Percentiles rank a stretch among this genome's conserved stretches.
These are phyloP conservation scores for Komagataella populi DNA, from an alignment of 805 yeast genomes.

Conservation along the genomic window DNA sequence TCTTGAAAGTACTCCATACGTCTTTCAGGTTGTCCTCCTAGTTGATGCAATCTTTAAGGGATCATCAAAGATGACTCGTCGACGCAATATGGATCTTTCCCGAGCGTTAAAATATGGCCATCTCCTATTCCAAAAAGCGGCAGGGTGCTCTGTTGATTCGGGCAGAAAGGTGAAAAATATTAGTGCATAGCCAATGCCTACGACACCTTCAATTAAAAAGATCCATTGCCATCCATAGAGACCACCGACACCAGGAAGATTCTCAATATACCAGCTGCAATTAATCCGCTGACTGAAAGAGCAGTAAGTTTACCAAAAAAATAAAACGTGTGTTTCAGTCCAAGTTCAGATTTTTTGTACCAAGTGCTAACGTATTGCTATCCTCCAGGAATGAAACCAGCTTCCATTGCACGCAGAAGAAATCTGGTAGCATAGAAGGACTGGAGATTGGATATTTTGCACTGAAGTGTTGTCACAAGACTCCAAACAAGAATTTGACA, in stretches of 20 bases:
- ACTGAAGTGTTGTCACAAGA: constrained; percentile 19
- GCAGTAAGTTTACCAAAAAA: constrained; percentile 21
- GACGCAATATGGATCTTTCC: constrained; percentile 45
- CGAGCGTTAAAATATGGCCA: constrained; percentile 30
- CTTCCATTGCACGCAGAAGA: constrained; percentile 26
- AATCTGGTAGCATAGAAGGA: constrained; percentile 17
- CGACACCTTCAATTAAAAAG: constrained; percentile 32
- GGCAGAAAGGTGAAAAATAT: constrained; percentile 17
- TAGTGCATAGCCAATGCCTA: constrained; percentile 21
- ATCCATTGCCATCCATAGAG: constrained; percentile 37
- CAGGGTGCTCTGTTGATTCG: constrained; percentile 20
- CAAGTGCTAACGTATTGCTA: constrained; percentile 23
- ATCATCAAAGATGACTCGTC: constrained; percentile 47
- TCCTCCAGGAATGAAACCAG: constrained; percentile 29
- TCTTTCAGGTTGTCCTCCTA: constrained; percentile 28
- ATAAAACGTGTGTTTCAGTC: constrained; percentile 21
- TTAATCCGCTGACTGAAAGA: constrained; percentile 23
- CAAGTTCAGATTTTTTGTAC: constrained; percentile 24
- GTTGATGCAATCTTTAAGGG: constrained; percentile 56
- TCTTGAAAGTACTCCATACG: constrained; percentile 28
- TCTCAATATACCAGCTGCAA: constrained; percentile 26
- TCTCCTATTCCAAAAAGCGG: constrained; percentile 12
- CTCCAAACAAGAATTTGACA: constrained; percentile 22
- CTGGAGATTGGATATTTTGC: constrained; percentile 15
- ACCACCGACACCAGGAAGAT: constrained; percentile 18